Base-by-base conservation (phyloP, 139 green algal genomes). In the Haematococcus lacustris region DNA sequence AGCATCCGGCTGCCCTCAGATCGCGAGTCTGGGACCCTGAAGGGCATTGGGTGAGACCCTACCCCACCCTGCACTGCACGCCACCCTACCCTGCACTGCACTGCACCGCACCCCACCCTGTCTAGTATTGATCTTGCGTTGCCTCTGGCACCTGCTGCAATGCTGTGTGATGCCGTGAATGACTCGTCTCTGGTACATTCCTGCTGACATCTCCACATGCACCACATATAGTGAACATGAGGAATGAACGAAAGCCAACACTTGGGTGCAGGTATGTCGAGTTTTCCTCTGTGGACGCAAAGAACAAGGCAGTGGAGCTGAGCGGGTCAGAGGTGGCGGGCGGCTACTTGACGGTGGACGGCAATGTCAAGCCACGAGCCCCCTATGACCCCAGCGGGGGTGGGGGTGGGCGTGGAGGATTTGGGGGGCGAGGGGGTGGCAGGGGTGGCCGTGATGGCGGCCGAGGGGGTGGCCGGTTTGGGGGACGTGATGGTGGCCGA, bases 1-100 rank as follows among this genome's bases (percentile, higher is more conserved):
- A 71, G 78, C 66, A 82, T 93, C 43, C 78, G 86, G 38, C 65
- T 94, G 73, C 89, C 89, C 30, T 80, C 70, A 9, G 88, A 93
- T 80, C 78, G 86, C 37, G 88, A 93, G 68, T 47, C 66, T 0
- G 88, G 87, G 35, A 70, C 78, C 37, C 82, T 92, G 60, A 92
- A 89, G 82, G 88, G 88, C 76, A 88, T 90, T 28, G 82, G 79
- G n/a, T n/a, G n/a, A n/a, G n/a, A n/a, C n/a, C n/a, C n/a, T n/a
- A n/a, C n/a, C n/a, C n/a, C n/a, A n/a, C n/a, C n/a, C n/a, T n/a
- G n/a, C n/a, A n/a, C n/a, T n/a, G n/a, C n/a, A n/a, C n/a, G n/a
- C n/a, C n/a, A n/a, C n/a, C n/a, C n/a, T n/a, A n/a, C n/a, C n/a
- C n/a, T n/a, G n/a, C n/a, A n/a, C n/a, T n/a, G n/a, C n/a, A n/a